These are phyloP conservation scores for Penicillium nordicum DNA, from an alignment of 2,329 filamentous ascomycete species.

Conservation along the genomic window DNA sequence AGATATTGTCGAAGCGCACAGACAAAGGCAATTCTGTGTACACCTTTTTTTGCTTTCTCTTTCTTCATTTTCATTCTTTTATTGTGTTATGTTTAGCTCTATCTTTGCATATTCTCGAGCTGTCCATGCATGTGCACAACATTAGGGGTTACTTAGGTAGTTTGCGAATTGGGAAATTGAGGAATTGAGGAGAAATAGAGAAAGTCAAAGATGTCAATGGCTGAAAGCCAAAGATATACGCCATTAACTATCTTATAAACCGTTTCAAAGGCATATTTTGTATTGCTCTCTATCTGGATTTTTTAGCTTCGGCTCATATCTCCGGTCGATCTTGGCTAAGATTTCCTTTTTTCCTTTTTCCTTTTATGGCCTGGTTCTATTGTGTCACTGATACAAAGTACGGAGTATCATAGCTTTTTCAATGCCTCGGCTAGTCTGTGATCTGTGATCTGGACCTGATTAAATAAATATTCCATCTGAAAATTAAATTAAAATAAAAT, in stretches of 20 bases:
- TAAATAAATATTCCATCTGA: too few relatives aligned
- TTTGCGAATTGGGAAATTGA: background rate
- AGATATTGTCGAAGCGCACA: constrained; percentile 8
- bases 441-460: too few relatives aligned
- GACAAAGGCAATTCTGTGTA: constrained; percentile 10
- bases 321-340: background rate
- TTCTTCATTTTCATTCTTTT: too few relatives aligned
- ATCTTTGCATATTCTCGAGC: background rate
- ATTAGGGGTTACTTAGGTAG: background rate
- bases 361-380: too few relatives aligned
- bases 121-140: background rate
- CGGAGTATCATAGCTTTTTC: background rate
- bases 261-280: too few relatives aligned
- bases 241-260: background rate
- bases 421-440: too few relatives aligned
- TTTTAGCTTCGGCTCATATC: background rate
- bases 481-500: too few relatives aligned
- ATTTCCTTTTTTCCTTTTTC: background rate
- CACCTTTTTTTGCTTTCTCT: background rate
- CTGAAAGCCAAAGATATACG: background rate
- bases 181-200: background rate
- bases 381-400: background rate
- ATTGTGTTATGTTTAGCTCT: background rate
- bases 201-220: constrained; percentile 2
- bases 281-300: background rate